Evolutionary conservation across 345 rosid genomes (phyloP), one percentile per base, ranked within the genome.

Genomic region (Citrus unshiu): DNA sequence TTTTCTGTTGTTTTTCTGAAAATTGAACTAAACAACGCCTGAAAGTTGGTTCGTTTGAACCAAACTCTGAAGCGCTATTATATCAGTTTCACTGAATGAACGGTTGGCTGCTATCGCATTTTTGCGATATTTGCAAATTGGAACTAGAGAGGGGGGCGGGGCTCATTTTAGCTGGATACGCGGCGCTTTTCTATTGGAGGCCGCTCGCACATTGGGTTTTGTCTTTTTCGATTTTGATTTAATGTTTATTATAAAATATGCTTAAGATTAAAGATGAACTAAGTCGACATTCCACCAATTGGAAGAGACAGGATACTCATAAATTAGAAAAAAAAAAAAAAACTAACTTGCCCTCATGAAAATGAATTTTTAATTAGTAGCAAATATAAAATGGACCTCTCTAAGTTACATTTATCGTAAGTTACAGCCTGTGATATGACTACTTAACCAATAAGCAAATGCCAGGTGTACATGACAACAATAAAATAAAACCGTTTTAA

Each of bases 61-160:
- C 13, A 39, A 74, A 37, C 25, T 66, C 35, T 54, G 2, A 27
- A 56, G 30, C 77, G 59, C 51, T 46, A 1, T 46, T 16, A 27
- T 25, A 40, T 62, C 81, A 46, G 22, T 19, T 27, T 62, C 81
- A 46, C 61, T 34, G 80, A 81, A 78, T 65, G 80, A 83, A 75
- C 75, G 87, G 68, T 78, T 84, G 88, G 85, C 77, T 81, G 74
- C 27, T 70, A 56, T 77, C 49, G 74, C 72, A 76, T 76, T 65
- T 68, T 16, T 19, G 27, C 40, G 74, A 71, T 54, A 30, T 71
- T 71, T 54, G 9, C 2, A 6, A 35, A 35, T 5, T 35, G 37
- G 37, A 51, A 66, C 22, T 34, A 43, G 8, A 4, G 19, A 8
- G 3, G 7, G 14, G 43, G 43, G 2, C 0, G 12, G 9, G 43